phyloP scores from a whole-genome alignment of 2,329 filamentous ascomycete species.

The Fusarium sp. region DNA sequence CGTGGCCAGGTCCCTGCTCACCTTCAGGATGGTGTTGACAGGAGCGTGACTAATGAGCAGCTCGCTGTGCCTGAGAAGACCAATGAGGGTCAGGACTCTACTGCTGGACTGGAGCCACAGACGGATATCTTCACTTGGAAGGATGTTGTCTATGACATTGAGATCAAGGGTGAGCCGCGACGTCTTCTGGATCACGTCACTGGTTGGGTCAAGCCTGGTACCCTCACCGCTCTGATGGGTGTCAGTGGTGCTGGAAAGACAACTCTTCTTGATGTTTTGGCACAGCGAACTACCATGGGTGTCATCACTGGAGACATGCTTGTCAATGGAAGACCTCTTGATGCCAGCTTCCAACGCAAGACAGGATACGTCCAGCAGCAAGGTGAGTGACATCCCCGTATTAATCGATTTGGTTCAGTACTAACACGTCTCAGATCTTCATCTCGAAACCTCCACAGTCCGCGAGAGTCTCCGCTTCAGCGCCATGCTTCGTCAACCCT shows the following conservation, averaged over 20 bases:
- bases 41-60: constrained; percentile 45
- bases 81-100: constrained; percentile 23
- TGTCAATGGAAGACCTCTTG: constrained; percentile 67
- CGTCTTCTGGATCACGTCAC: constrained; percentile 81
- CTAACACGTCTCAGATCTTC: constrained; percentile 56
- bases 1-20: constrained; percentile 61
- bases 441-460: constrained; percentile 65
- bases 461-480: constrained; percentile 65
- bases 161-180: constrained; percentile 78
- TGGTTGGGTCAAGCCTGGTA: constrained; percentile 91
- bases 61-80: constrained; percentile 41
- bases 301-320: constrained; percentile 74
- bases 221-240: constrained; percentile 81
- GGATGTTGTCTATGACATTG: constrained; percentile 75
- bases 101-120: constrained; percentile 52
- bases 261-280: constrained; percentile 54
- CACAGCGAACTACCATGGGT: constrained; percentile 65
- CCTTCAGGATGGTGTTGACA: constrained; percentile 44
- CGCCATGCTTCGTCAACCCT: constrained; percentile 67
- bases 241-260: constrained; percentile 61
- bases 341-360: constrained; percentile 69
- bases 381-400: constrained; percentile 45
- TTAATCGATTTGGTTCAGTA: accelerated
- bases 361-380: constrained; percentile 76
- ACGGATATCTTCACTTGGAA: constrained; percentile 80